Percentiles rank a stretch among this genome's conserved stretches.
These are phyloP conservation scores for Pistacia atlantica DNA, from an alignment of 345 rosid species.

Conservation along the genomic window DNA sequence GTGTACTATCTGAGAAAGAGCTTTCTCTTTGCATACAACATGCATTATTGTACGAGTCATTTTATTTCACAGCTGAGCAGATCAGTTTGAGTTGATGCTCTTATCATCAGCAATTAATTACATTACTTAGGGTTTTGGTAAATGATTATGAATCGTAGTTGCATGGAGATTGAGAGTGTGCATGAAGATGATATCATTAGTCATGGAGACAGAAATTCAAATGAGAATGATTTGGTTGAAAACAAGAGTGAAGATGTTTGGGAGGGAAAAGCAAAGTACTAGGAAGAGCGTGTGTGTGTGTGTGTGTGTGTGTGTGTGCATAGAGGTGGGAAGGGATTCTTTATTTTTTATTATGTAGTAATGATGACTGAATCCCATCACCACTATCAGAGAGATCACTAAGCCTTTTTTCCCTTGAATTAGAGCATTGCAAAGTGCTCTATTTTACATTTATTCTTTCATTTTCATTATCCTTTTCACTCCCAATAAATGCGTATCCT, in stretches of 20 bases:
- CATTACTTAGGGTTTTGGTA: too few relatives aligned
- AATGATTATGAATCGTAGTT: not conserved
- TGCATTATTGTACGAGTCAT: not conserved
- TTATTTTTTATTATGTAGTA: slow-evolving; percentile 39
- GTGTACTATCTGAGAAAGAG: not conserved
- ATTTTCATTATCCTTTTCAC: too few relatives aligned
- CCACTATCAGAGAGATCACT: not conserved
- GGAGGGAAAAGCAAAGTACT: slow-evolving; percentile 26
- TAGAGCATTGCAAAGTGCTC: slow-evolving; percentile 8
- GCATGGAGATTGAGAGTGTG: slow-evolving; percentile 40
- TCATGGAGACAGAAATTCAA: slow-evolving; percentile 56
- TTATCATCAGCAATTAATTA: too few relatives aligned
- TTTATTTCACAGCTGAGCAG: not conserved
- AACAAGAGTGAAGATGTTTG: slow-evolving; percentile 29
- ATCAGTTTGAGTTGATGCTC: too few relatives aligned
- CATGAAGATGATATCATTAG: slow-evolving; percentile 30
- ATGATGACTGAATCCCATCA: slow-evolving; percentile 49
- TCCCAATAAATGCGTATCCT: too few relatives aligned
- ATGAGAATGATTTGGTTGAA: slow-evolving; percentile 50
- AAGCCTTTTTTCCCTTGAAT: not conserved
- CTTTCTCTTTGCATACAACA: not conserved
- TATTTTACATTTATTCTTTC: not conserved
- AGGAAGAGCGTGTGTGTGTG: slow-evolving; percentile 1
- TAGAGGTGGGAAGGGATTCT: slow-evolving; percentile 26
- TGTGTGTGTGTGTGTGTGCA: slow-evolving; percentile 25